phyloP scores from a whole-genome alignment of 352 stramenopile genomes.

The Plasmopara viticola region DNA sequence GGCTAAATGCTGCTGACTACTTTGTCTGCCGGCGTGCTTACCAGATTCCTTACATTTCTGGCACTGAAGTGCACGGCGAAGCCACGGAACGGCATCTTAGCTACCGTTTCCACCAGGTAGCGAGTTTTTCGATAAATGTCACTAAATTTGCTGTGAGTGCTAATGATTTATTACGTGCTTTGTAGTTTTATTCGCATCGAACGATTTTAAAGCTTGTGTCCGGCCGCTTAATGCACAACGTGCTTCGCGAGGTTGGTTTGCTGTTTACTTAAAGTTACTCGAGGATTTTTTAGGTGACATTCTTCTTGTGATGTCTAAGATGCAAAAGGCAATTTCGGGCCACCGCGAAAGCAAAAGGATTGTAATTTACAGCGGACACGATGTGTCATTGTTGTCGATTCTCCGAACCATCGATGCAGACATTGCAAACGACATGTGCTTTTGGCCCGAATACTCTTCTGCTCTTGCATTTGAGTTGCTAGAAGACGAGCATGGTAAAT shows the following conservation, averaged over 20 bases:
- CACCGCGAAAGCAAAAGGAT: constrained; percentile 43
- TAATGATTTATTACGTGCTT: background rate
- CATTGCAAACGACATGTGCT: constrained; percentile 38
- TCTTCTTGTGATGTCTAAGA: constrained; percentile 17
- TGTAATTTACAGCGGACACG: constrained; percentile 77
- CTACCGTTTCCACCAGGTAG: constrained; percentile 71
- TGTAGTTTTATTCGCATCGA: constrained; percentile 68
- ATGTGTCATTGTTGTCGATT: constrained; percentile 72
- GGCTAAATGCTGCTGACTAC: constrained; percentile 67
- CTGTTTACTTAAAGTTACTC: background rate
- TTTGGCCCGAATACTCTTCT: constrained; percentile 72
- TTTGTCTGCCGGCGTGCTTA: constrained; percentile 66
- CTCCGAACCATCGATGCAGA: constrained; percentile 52
- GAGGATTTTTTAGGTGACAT: background rate
- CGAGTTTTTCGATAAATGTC: background rate
- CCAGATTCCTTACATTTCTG: constrained; percentile 38
- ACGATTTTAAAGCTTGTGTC: constrained; percentile 62
- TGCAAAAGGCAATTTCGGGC: constrained; percentile 32
- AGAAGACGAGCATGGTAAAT: constrained; percentile 45
- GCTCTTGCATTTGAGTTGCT: constrained; percentile 63
- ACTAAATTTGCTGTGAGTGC: too few species aligned
- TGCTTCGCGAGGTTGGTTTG: constrained; percentile 34
- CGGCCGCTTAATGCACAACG: constrained; percentile 51
- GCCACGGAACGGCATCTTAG: constrained; percentile 44
- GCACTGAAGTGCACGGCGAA: constrained; percentile 39